Evolutionary conservation across 2,329 filamentous ascomycete species (phyloP).

Genomic region (Aspergillus latus): DNA sequence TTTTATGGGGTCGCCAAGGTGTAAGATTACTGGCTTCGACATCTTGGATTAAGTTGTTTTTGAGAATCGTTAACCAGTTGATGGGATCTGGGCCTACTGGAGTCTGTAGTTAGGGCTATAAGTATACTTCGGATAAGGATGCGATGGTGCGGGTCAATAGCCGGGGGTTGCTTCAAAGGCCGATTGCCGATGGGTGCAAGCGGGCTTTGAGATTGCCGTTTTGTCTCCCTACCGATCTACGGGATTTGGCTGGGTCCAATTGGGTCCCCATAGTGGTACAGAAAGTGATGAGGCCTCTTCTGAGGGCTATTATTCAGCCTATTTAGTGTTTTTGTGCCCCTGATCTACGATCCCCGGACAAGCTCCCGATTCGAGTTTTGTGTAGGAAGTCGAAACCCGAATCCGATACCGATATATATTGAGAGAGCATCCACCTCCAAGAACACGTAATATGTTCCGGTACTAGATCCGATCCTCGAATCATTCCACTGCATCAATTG

Average conservation of each 20-base stretch:
- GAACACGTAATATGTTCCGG: background rate
- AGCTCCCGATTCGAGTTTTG: background rate
- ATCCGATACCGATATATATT: background rate
- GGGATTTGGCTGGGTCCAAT: background rate
- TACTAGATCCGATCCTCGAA: no score
- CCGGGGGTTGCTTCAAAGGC: constrained; percentile 8
- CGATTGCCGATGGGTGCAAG: constrained; percentile 4
- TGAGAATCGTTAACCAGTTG: no score
- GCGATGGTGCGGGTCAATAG: constrained; percentile 2
- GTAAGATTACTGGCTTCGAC: constrained; percentile 41
- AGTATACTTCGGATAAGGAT: constrained; percentile 3
- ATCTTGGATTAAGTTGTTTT: background rate
- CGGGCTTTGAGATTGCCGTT: constrained; percentile 3
- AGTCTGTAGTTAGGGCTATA: background rate
- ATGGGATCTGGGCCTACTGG: background rate
- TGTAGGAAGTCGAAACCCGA: background rate
- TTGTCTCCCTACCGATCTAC: background rate
- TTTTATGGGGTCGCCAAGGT: constrained; percentile 50
- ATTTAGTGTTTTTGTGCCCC: no score
- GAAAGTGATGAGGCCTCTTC: no score
- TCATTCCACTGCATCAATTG: no score
- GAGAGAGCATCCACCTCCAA: background rate
- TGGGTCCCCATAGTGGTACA: background rate
- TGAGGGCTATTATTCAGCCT: no score
- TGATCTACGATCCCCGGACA: background rate